phyloP scores from a whole-genome alignment of 257 asterid species.

The Euphrasia confusa region DNA sequence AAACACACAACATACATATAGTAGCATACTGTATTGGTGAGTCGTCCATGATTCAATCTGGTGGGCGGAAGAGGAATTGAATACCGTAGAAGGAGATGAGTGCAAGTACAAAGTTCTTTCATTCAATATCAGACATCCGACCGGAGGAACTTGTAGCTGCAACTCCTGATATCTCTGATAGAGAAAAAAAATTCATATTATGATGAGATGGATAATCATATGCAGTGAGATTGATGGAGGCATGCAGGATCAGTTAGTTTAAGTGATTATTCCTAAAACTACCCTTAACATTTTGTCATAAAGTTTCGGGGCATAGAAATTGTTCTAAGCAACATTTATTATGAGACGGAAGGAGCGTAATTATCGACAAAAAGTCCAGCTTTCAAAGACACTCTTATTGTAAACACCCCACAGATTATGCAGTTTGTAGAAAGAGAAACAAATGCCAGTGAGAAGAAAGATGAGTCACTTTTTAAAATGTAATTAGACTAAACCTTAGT shows the following conservation, averaged over 20 bases:
- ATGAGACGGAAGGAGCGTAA: too few species aligned
- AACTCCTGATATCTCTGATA: conserved; percentile 23
- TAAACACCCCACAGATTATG: too few species aligned
- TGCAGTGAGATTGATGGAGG: neutral
- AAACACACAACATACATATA: conserved; percentile 1
- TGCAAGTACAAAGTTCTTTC: conserved; percentile 16
- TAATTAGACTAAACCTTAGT: neutral
- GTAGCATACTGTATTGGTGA: neutral
- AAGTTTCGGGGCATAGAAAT: too few species aligned
- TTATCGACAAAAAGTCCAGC: too few species aligned
- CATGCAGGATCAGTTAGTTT: too few species aligned
- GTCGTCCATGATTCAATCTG: neutral
- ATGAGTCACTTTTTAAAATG: too few species aligned
- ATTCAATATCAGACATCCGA: conserved; percentile 8
- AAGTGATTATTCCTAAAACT: too few species aligned
- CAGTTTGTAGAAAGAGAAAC: too few species aligned
- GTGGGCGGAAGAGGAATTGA: neutral
- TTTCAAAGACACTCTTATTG: too few species aligned
- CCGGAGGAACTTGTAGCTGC: conserved; percentile 21
- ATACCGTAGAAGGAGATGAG: conserved; percentile 10
- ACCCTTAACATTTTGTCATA: too few species aligned
- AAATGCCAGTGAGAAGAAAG: too few species aligned
- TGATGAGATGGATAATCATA: neutral
- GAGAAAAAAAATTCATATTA: conserved; percentile 17
- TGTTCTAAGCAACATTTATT: too few species aligned